These are phyloP conservation scores for Esteya vermicola DNA, from an alignment of 2,329 filamentous ascomycete genomes.

Conservation along the genomic window DNA sequence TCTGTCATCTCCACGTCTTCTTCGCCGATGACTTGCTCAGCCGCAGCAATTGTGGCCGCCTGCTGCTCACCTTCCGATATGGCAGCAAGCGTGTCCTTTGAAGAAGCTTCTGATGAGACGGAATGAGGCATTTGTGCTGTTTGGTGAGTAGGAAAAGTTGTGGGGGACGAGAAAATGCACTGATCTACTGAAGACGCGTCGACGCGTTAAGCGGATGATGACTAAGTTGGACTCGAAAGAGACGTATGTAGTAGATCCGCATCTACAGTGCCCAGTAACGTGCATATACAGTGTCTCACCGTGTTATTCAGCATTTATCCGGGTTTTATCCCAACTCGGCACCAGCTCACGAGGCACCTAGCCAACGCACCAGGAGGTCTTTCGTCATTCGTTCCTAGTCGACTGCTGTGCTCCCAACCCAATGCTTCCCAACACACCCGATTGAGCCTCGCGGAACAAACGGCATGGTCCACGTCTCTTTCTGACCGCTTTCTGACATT, in stretches of 20 bases:
- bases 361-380: too few species aligned
- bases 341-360: too few species aligned
- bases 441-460: too few species aligned
- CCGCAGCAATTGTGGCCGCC: neutral
- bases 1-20: neutral
- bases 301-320: too few species aligned
- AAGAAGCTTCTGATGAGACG: conserved; percentile 16
- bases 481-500: too few species aligned
- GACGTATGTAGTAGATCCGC: too few species aligned
- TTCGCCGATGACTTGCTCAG: neutral
- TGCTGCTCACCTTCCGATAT: conserved; percentile 5
- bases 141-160: neutral
- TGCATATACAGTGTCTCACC: neutral
- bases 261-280: neutral
- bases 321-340: too few species aligned
- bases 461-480: too few species aligned
- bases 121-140: conserved; percentile 30
- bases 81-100: conserved; percentile 12
- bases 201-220: conserved; percentile 11
- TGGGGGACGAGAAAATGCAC: neutral
- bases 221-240: too few species aligned
- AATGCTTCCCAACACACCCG: too few species aligned
- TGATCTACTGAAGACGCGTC: conserved; percentile 8
- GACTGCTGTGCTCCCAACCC: too few species aligned
- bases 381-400: too few species aligned